Evolutionary conservation across 2,329 filamentous ascomycete species (phyloP).

Genomic region (Microdochium nivale): DNA sequence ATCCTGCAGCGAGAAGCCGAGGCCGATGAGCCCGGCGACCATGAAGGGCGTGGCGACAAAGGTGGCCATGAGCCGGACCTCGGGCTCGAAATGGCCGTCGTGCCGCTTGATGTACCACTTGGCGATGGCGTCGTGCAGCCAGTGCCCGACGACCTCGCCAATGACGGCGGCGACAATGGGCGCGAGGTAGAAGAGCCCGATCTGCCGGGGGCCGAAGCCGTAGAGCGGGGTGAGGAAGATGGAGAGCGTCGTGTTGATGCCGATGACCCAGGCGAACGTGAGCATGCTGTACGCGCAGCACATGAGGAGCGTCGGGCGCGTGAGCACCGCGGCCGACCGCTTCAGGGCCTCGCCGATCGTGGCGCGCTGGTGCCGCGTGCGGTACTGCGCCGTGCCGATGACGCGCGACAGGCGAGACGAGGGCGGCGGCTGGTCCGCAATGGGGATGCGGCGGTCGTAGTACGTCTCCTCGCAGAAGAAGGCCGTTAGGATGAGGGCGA

Average conservation of each 20-base stretch:
- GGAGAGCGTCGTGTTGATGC: slow-evolving; percentile 46
- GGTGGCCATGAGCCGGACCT: slow-evolving; percentile 40
- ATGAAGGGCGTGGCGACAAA: slow-evolving; percentile 39
- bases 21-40: slow-evolving; percentile 36
- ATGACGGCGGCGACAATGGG: slow-evolving; percentile 44
- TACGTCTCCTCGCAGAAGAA: slow-evolving; percentile 38
- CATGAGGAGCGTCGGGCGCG: slow-evolving; percentile 28
- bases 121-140: slow-evolving; percentile 43
- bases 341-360: slow-evolving; percentile 28
- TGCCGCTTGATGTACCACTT: slow-evolving; percentile 33
- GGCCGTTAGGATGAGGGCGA: slow-evolving; percentile 28
- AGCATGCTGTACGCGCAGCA: slow-evolving; percentile 25
- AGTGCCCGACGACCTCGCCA: slow-evolving; percentile 46
- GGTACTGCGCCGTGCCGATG: slow-evolving; percentile 23
- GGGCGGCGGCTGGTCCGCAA: slow-evolving; percentile 23
- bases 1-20: slow-evolving; percentile 42
- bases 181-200: slow-evolving; percentile 51
- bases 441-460: slow-evolving; percentile 33
- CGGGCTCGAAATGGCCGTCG: slow-evolving; percentile 45
- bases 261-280: slow-evolving; percentile 41
- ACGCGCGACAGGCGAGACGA: slow-evolving; percentile 19
- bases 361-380: slow-evolving; percentile 26
- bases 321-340: slow-evolving; percentile 27
- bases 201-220: slow-evolving; percentile 37
- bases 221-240: slow-evolving; percentile 43